Evolutionary conservation across 129 eudicot species (phyloP).

Genomic region (Chrysanthemum seticuspe): DNA sequence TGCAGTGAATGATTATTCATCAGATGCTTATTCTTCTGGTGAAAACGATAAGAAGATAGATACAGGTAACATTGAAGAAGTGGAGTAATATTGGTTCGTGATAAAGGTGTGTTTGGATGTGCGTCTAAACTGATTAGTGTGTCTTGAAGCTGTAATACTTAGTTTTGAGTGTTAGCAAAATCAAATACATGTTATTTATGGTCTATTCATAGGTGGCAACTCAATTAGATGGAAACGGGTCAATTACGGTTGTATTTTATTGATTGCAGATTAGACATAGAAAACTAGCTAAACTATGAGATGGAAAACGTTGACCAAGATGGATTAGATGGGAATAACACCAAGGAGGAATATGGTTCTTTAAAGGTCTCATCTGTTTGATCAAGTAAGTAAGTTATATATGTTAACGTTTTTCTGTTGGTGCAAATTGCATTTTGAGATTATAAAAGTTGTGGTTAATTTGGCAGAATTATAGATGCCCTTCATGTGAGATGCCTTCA

Average conservation of each 20-base stretch:
- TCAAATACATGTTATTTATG: not conserved
- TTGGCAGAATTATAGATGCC: conserved; percentile 75
- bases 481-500: conserved; percentile 87
- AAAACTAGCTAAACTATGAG: not conserved
- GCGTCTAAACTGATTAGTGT: not conserved
- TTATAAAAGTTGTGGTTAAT: conserved; percentile 22
- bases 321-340: conserved; percentile 37
- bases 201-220: not conserved
- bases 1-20: conserved; percentile 58
- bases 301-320: conserved; percentile 10
- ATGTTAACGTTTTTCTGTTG: not conserved
- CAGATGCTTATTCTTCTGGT: conserved; percentile 53
- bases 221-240: not conserved
- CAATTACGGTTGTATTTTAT: not conserved
- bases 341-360: conserved; percentile 15
- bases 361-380: conserved; percentile 84
- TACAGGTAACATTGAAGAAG: conserved; percentile 88
- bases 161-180: not conserved
- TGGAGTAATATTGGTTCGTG: conserved; percentile 33
- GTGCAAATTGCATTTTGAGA: conserved; percentile 13
- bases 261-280: not conserved
- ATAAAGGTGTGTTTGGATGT: not conserved
- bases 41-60: conserved; percentile 61
- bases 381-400: conserved; percentile 51
- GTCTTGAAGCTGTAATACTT: not conserved